Percentiles rank a stretch among this genome's conserved stretches.
phyloP scores from a whole-genome alignment of 1,139 yeast species.

The Debaryomycetaceae sp. region DNA sequence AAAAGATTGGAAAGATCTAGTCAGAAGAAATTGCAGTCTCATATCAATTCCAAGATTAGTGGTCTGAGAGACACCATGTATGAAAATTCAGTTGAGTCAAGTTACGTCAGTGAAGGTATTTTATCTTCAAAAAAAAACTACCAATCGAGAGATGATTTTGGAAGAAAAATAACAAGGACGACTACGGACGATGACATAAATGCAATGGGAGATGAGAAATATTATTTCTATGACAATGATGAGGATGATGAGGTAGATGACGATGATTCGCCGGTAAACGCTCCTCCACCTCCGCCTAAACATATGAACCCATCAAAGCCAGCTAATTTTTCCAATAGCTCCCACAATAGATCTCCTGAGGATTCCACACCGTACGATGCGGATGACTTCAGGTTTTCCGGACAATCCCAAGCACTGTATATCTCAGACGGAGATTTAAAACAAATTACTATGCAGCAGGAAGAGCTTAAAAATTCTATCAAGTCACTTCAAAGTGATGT shows the following conservation, averaged over 20 bases:
- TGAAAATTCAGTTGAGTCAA: conserved; percentile 20
- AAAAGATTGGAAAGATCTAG: conserved; percentile 32
- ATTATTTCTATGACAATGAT: conserved; percentile 11
- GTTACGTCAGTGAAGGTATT: conserved; percentile 36
- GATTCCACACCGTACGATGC: conserved; percentile 32
- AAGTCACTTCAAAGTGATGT: conserved; percentile 48
- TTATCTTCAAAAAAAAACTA: conserved; percentile 28
- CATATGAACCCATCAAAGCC: conserved; percentile 17
- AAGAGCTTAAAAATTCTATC: conserved; percentile 40
- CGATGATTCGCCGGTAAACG: conserved; percentile 20
- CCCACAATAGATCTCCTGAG: background rate
- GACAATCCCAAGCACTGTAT: conserved; percentile 14
- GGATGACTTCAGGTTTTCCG: conserved; percentile 35
- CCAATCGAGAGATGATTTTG: conserved; percentile 35
- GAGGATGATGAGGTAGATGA: conserved; percentile 16
- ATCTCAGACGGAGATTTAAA: conserved; percentile 33
- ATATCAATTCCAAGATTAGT: background rate
- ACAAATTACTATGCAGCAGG: conserved; percentile 25
- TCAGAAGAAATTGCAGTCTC: conserved; percentile 11
- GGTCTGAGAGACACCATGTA: background rate
- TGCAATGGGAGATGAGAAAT: conserved; percentile 14
- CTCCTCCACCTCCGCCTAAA: conserved; percentile 56
- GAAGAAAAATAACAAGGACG: conserved; percentile 29
- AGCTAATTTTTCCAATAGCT: conserved; percentile 2
- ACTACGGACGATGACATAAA: conserved; percentile 20